Conservation (phyloP, 1,139 yeast genomes). For the Kodamaea alishanica region DNA sequence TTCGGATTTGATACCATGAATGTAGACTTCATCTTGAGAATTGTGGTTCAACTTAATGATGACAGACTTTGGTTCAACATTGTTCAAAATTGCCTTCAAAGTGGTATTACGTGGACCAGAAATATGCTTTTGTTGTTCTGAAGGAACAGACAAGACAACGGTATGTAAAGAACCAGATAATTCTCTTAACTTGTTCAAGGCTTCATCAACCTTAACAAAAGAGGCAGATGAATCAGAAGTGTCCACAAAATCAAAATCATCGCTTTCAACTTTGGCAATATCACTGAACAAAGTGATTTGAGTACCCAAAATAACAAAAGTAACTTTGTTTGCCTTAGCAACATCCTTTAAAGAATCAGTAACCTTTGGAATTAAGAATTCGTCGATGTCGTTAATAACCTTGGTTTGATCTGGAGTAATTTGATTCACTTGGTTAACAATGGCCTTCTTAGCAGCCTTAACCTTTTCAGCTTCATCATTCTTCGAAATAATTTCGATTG, state of each 20-base stretch:
- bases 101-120: slow-evolving; percentile 59
- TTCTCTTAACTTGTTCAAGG: slow-evolving; percentile 56
- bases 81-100: slow-evolving; percentile 45
- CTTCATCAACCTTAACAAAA: slow-evolving; percentile 45
- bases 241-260: slow-evolving; percentile 36
- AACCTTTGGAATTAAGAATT: slow-evolving; percentile 57
- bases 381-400: slow-evolving; percentile 63
- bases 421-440: slow-evolving; percentile 70
- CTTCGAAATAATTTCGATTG: slow-evolving; percentile 41
- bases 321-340: slow-evolving; percentile 49
- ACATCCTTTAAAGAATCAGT: slow-evolving; percentile 42
- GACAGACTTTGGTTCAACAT: slow-evolving; percentile 39
- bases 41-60: slow-evolving; percentile 39
- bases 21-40: slow-evolving; percentile 49
- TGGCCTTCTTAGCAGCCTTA: slow-evolving; percentile 52
- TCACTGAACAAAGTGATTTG: slow-evolving; percentile 40
- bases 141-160: slow-evolving; percentile 49
- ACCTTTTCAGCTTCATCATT: slow-evolving; percentile 30
- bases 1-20: slow-evolving; percentile 61
- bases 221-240: slow-evolving; percentile 23
- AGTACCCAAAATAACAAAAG: slow-evolving; percentile 52
- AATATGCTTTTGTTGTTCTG: slow-evolving; percentile 55
- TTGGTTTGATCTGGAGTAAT: slow-evolving; percentile 65
- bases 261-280: slow-evolving; percentile 20
- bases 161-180: slow-evolving; percentile 53